Percentiles rank a stretch among this genome's conserved stretches.
Conservation (phyloP, 306 rosid genomes). For the Albizia julibrissin region DNA sequence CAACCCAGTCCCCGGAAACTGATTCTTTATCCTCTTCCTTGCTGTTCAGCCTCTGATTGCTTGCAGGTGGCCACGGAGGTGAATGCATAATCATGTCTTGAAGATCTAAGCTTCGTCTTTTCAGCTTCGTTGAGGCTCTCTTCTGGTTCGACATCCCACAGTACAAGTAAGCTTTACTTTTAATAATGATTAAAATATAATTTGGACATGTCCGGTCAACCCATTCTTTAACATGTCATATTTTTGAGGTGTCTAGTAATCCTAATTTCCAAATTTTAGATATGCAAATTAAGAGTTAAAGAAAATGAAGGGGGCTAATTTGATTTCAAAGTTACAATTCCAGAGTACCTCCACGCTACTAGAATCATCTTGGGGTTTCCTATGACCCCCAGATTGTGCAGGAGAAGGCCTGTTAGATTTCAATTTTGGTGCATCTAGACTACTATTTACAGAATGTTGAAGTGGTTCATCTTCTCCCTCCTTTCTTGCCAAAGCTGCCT, state of each 20-base stretch:
- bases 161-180: slow-evolving; percentile 15
- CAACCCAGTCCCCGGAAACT: slow-evolving; percentile 50
- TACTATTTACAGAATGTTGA: slow-evolving; percentile 43
- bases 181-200: not conserved
- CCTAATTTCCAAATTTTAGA: not conserved
- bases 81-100: slow-evolving; percentile 48
- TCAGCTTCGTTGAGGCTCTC: slow-evolving; percentile 38
- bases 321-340: slow-evolving; percentile 3
- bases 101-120: slow-evolving; percentile 69
- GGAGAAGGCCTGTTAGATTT: slow-evolving; percentile 53
- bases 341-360: slow-evolving; percentile 53
- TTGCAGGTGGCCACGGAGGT: slow-evolving; percentile 44
- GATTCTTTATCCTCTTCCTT: slow-evolving; percentile 66
- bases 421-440: slow-evolving; percentile 43
- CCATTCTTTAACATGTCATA: slow-evolving; percentile 10
- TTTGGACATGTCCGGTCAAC: not conserved
- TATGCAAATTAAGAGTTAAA: not conserved
- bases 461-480: slow-evolving; percentile 55
- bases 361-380: slow-evolving; percentile 57
- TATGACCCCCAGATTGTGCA: slow-evolving; percentile 42
- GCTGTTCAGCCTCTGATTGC: slow-evolving; percentile 21
- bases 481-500: slow-evolving; percentile 68
- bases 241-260: not conserved
- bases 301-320: not conserved
- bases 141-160: slow-evolving; percentile 44